phyloP scores from a whole-genome alignment of 1,284 basidiomycete genomes.

The Pseudomicrostroma phylloplanum region DNA sequence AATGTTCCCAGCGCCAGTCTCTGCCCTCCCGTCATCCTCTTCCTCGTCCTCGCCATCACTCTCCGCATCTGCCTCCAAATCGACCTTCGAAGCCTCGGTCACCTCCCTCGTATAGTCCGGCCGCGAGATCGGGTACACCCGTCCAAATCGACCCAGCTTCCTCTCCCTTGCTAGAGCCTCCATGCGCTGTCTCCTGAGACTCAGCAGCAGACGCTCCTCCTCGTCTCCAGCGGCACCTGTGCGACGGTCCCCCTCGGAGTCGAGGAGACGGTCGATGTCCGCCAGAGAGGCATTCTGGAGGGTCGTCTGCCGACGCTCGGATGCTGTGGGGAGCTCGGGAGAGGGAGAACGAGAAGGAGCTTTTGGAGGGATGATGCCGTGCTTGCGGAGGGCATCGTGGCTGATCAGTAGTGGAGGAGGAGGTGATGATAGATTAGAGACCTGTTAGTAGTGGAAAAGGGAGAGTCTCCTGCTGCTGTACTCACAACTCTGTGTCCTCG shows the following conservation, averaged over 20 bases:
- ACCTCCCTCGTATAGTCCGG: slow-evolving; percentile 93
- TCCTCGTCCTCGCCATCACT: slow-evolving; percentile 56
- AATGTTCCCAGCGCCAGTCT: slow-evolving; percentile 6
- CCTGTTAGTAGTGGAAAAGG: no score
- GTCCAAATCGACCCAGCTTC: slow-evolving; percentile 69
- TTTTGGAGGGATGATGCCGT: slow-evolving; percentile 47
- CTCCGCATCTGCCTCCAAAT: slow-evolving; percentile 55
- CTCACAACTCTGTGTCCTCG: slow-evolving; percentile 12
- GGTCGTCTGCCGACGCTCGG: slow-evolving; percentile 22
- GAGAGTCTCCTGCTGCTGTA: neutral
- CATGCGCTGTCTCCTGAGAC: slow-evolving; percentile 64
- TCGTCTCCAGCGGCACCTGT: slow-evolving; percentile 57
- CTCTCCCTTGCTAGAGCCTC: slow-evolving; percentile 62
- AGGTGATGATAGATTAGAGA: neutral
- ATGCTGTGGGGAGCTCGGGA: slow-evolving; percentile 32
- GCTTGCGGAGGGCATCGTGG: slow-evolving; percentile 45
- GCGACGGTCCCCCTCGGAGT: slow-evolving; percentile 15
- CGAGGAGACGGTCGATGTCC: slow-evolving; percentile 35
- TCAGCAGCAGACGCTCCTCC: slow-evolving; percentile 68
- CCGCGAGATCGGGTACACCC: slow-evolving; percentile 76
- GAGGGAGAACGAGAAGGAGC: slow-evolving; percentile 45
- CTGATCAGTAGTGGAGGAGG: slow-evolving; percentile 10
- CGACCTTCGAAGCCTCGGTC: slow-evolving; percentile 76
- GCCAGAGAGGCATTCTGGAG: slow-evolving; percentile 35
- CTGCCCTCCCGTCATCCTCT: slow-evolving; percentile 51